phyloP scores from a whole-genome alignment of 306 rosid genomes.

The Fragaria vesca region DNA sequence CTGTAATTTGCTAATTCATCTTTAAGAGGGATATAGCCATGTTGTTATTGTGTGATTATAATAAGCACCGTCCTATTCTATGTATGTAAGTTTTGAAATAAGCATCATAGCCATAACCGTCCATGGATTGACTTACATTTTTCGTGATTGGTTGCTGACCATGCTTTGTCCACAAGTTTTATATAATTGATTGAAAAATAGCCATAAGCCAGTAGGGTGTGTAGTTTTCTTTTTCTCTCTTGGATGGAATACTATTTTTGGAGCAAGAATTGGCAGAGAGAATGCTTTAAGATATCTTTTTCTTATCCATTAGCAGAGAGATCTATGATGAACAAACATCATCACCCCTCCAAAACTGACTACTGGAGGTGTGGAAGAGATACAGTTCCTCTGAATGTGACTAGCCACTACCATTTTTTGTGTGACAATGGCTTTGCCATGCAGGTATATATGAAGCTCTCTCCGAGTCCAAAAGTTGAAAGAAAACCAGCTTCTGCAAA shows the following conservation, averaged over 20 bases:
- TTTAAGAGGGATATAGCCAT: not conserved
- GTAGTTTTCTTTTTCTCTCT: not conserved
- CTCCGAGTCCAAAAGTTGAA: not conserved
- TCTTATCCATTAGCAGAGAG: not conserved
- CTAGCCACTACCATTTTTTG: slow-evolving; percentile 62
- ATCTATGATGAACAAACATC: not conserved
- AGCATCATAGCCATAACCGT: not conserved
- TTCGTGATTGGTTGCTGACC: not conserved
- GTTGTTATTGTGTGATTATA: slow-evolving; percentile 11
- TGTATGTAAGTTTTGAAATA: not conserved
- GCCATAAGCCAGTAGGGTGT: not conserved
- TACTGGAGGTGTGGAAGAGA: slow-evolving; percentile 81
- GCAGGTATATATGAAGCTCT: not conserved
- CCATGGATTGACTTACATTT: not conserved
- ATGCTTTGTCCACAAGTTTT: not conserved
- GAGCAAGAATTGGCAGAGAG: not conserved
- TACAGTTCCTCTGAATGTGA: slow-evolving; percentile 73
- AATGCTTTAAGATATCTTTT: not conserved
- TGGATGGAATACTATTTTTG: not conserved
- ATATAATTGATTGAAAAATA: not conserved
- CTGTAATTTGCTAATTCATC: not conserved
- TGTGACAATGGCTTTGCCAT: slow-evolving; percentile 82
- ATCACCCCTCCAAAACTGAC: slow-evolving; percentile 59
- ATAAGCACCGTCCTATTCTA: not conserved
- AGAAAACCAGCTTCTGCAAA: not conserved